Evolutionary conservation across 192 early-diverging fungal genomes (phyloP), one percentile per base, ranked within the genome.

Genomic region (Podila verticillata): DNA sequence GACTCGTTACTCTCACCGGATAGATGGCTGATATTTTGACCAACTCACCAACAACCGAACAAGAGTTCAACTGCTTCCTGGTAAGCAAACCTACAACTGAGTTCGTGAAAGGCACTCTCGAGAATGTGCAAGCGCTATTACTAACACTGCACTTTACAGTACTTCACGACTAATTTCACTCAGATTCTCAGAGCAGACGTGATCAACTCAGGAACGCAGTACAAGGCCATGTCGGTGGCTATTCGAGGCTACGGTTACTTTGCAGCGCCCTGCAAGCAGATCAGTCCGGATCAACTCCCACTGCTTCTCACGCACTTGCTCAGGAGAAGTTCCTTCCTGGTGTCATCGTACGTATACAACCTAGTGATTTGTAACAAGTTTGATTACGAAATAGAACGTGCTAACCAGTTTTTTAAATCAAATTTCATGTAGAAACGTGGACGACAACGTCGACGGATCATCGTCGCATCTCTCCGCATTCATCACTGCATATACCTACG

Each of bases 191-290:
- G 73, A 36, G 73, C 48, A 20, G 73, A 66, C 31, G 74, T 72
- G 32, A 60, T 59, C 39, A 29, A 34, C 54, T 67, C 63, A 68
- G 26, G 57, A 47, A 31, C 79, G 65, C 60, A 67, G 70, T 61
- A 82, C 83, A 85, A 79, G 44, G 85, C 85, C 32, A 65, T 92
- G 26, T 92, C 92, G 4, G 80, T 92, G 0, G 90, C 90, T n/a
- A 85, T 95, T 56, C 86, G 89, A 63, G 91, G 90, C 22, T 87
- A 91, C 61, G 93, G 93, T 8, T 87, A 91, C 60, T 89, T 95
- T 70, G 87, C 92, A 2, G 82, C 75, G 15, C 88, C 87, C 20
- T 89, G 85, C 65, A 90, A 82, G 48, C 80, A 87, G 7, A 72
- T 89, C 49, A 70, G 75, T 2, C 80, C 75, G 32, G 84, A 82